phyloP scores from a whole-genome alignment of 495 filamentous ascomycete species.

The Talaromyces adpressus region DNA sequence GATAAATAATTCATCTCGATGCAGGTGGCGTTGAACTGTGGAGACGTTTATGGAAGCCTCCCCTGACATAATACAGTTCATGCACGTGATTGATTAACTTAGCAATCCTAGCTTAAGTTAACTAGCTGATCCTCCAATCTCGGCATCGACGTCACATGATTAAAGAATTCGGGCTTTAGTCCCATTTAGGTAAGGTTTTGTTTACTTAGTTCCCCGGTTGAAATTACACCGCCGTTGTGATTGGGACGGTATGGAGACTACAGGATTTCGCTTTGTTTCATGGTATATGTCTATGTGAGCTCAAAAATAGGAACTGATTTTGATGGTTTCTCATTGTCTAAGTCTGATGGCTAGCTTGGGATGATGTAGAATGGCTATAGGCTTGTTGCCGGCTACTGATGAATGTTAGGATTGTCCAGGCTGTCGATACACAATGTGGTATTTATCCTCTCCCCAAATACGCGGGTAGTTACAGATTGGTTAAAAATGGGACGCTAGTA shows the following conservation, averaged over 20 bases:
- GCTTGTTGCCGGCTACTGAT: no score
- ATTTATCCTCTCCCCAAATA: not conserved
- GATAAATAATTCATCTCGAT: not conserved
- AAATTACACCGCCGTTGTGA: not conserved
- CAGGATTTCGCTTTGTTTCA: not conserved
- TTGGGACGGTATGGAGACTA: not conserved
- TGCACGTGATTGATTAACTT: not conserved
- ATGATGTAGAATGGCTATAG: no score
- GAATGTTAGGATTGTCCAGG: not conserved
- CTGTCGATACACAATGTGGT: not conserved
- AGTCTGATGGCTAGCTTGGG: no score
- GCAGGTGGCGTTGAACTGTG: slow-evolving; percentile 2
- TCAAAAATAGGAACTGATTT: no score
- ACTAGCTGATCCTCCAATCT: not conserved
- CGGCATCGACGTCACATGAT: not conserved
- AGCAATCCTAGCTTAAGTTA: not conserved
- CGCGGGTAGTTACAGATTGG: not conserved
- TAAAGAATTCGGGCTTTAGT: not conserved
- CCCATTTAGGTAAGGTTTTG: not conserved
- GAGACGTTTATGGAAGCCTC: not conserved
- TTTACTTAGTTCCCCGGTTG: not conserved
- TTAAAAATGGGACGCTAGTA: not conserved
- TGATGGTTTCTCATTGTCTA: no score
- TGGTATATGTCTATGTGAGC: not conserved
- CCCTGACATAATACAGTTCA: not conserved